Evolutionary conservation across 257 asterid genomes (phyloP), one percentile per base, ranked within the genome.

Genomic region (Dorcoceras hygrometricum): DNA sequence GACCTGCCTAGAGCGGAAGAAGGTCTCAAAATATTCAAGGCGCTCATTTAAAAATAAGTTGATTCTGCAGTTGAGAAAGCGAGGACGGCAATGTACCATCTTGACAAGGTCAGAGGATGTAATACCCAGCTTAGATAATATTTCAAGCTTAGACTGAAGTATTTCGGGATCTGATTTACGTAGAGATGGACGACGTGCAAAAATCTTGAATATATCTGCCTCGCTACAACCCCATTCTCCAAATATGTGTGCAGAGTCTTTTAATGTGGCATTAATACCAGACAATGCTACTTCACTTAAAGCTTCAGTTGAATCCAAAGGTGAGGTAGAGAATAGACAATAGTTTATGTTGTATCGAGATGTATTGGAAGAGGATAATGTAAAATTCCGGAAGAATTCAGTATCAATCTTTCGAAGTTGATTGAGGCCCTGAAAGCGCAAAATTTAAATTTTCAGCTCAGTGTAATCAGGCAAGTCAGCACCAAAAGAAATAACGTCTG

Each of bases 211-310:
- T 62, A 89, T 67, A 50, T 87, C 96, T 32, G 54, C 66, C 54
- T 83, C 93, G 46, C 74, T 70, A 43, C 96, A 89, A 54, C 93
- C 96, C 93, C 89, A 82, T 67, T 74, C 74, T 75, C 80, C 79
- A 59, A 89, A 76, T 34, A 83, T 62, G 43, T 76, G 76, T 24
- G 85, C 48, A 39, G 88, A 25, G 43, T 86, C 83, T 59, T 59
- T 68, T 8, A 67, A 50, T 67, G 62, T 71, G 63, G 59, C 73
- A 36, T 19, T 57, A 59, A 7, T 56, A 23, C 27, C 68, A 23
- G 64, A 62, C 61, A 57, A 28, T 63, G 73, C 78, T 24, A 60
- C 76, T 58, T 75, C 68, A 8, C 67, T 68, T 8, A 25, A 57
- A 22, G 67, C 66, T 71, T 79, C 79, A 66, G 20, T 11, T 20